phyloP scores from a whole-genome alignment of 345 rosid genomes.

The Eutrema heterophyllum region DNA sequence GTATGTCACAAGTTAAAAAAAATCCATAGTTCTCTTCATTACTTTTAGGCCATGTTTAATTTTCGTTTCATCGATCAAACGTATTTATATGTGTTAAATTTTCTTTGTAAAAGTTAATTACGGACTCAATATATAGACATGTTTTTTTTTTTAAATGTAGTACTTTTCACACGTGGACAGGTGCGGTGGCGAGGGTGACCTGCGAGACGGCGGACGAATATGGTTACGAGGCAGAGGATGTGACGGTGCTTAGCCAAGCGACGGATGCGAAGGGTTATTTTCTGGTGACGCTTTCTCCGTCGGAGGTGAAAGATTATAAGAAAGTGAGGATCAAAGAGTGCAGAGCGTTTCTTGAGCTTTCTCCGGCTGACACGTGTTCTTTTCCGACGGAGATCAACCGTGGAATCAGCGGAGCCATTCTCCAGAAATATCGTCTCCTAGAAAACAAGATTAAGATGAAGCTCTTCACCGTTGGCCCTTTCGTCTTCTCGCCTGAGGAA shows the following conservation, averaged over 20 bases:
- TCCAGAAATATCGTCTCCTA: constrained; percentile 32
- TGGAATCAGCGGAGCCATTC: constrained; percentile 52
- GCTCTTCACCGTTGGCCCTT: constrained; percentile 59
- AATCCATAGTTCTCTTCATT: no score
- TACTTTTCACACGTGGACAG: constrained; percentile 19
- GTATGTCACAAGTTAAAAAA: no score
- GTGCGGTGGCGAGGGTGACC: constrained; percentile 62
- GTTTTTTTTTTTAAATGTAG: not conserved
- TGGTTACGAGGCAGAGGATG: constrained; percentile 52
- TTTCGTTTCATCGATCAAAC: no score
- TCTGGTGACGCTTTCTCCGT: constrained; percentile 47
- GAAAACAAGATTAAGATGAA: constrained; percentile 37
- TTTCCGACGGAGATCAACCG: constrained; percentile 50
- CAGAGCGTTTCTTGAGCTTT: constrained; percentile 50
- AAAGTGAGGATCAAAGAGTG: constrained; percentile 43
- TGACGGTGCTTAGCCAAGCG: constrained; percentile 48
- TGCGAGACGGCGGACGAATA: constrained; percentile 46
- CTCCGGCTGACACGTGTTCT: constrained; percentile 45
- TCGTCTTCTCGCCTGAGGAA: constrained; percentile 38
- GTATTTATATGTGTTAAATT: not conserved
- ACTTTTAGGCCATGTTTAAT: no score
- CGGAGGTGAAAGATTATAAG: constrained; percentile 36
- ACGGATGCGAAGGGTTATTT: constrained; percentile 57
- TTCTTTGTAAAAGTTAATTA: no score
- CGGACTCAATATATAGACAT: no score